Evolutionary conservation across 2,329 filamentous ascomycete species (phyloP), one percentile per base, ranked within the genome.

Genomic region (Botrytis paeoniae): DNA sequence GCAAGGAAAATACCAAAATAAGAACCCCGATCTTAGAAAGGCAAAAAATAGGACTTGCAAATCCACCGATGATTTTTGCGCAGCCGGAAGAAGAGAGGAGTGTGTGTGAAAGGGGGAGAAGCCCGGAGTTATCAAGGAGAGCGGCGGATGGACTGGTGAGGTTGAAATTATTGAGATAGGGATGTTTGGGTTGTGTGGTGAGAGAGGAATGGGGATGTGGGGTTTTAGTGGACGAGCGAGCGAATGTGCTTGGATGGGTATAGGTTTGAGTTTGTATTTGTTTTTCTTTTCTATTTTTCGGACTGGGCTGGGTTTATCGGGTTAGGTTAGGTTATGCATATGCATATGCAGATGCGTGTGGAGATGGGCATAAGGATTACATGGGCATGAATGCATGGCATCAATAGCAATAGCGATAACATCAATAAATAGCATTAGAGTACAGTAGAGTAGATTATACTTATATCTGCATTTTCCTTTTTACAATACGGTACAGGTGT

Each of bases 61-160:
- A 60, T 35, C 51, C 51, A 18, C n/a, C 51, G 51, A 35, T 59
- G 18, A n/a, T 43, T 22, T 69, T 70, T 62, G 32, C 16, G 35
- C 18, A 41, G 48, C n/a, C 41, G 18, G 41, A 63, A 22, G 14
- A 54, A 12, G 29, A 76, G 29, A 57, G 72, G 2, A 73, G 73
- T 51, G 72, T 69, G 6, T 25, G 45, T 35, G 73, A n/a, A 48
- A 65, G 4, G 66, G 69, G 59, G 10, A 51, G 29, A 41, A 64
- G 43, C 12, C n/a, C 25, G 4, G 32, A 84, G 35, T 75, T 86
- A 69, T 83, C 83, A 68, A 86, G 84, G 6, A 82, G 84, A 62
- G 87, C 87, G 14, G 87, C 85, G 20, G 86, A 85, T 77, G 87
- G 86, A 12, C 78, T 90, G 76, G 77, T 89, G 74, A 85, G 76